phyloP scores from a whole-genome alignment of 495 filamentous ascomycete species.

The Sporormia fimetaria region DNA sequence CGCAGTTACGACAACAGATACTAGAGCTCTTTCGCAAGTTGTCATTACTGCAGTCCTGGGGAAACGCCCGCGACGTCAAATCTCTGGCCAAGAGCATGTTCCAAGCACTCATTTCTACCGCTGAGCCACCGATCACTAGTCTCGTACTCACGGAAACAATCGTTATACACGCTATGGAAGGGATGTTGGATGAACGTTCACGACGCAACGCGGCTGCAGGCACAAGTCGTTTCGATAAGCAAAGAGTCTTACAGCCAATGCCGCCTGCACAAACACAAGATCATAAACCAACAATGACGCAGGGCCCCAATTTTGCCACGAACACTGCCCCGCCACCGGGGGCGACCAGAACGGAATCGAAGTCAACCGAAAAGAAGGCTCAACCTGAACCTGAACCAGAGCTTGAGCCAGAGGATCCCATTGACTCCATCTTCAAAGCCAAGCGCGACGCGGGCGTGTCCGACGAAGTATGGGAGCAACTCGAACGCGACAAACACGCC shows the following conservation, averaged over 20 bases:
- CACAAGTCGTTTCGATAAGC: not conserved
- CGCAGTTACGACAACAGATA: constrained; percentile 23
- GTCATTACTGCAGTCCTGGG: constrained; percentile 45
- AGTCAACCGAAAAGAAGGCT: not conserved
- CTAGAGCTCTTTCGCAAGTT: constrained; percentile 36
- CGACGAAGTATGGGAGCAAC: constrained; percentile 50
- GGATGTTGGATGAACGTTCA: constrained; percentile 13
- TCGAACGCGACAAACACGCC: constrained; percentile 40
- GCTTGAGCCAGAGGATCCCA: not conserved
- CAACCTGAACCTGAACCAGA: not conserved
- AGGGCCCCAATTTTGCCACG: not conserved
- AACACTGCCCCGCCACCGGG: not conserved
- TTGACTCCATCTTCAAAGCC: not conserved
- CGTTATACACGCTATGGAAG: constrained; percentile 5
- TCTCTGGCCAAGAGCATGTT: constrained; percentile 45
- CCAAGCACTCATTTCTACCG: constrained; percentile 32
- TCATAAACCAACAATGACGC: not conserved
- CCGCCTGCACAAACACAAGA: not conserved
- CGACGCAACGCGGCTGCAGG: constrained; percentile 5
- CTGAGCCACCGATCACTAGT: constrained; percentile 4
- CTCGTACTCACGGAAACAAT: constrained; percentile 7
- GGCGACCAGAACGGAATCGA: not conserved
- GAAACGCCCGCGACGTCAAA: constrained; percentile 55
- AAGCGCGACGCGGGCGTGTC: constrained; percentile 46
- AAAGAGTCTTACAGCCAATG: not conserved